A percentile compares a stretch with the other conserved stretches of the same genome.
phyloP scores from a whole-genome alignment of 441 rosid species.

The Pelargonium australe region DNA sequence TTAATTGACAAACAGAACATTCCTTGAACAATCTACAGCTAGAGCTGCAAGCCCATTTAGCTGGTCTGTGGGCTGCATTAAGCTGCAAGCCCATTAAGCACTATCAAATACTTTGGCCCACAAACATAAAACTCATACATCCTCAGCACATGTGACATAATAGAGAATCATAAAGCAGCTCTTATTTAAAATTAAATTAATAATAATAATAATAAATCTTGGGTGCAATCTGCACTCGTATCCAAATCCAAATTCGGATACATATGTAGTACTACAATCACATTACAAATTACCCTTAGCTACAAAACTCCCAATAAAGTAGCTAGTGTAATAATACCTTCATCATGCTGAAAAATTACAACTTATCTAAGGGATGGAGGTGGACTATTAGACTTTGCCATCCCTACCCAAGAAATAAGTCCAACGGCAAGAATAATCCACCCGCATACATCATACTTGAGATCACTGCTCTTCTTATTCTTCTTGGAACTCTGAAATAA shows the following conservation, averaged over 20 bases:
- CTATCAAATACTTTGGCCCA: too few relatives aligned
- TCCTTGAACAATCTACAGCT: too few relatives aligned
- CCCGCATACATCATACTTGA: conserved; percentile 72
- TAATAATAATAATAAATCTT: too few relatives aligned
- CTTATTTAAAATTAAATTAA: too few relatives aligned
- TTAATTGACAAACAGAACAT: too few relatives aligned
- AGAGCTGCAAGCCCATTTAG: too few relatives aligned
- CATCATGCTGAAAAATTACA: background rate
- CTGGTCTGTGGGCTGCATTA: too few relatives aligned
- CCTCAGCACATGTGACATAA: too few relatives aligned
- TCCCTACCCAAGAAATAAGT: conserved; percentile 72
- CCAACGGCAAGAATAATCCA: conserved; percentile 88
- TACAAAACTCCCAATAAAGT: background rate
- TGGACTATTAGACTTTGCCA: conserved; percentile 68
- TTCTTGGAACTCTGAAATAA: conserved; percentile 46
- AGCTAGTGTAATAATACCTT: background rate
- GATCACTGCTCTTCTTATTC: conserved; percentile 47
- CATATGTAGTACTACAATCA: background rate
- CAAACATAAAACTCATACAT: too few relatives aligned
- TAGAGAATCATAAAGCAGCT: too few relatives aligned
- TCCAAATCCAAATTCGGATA: background rate
- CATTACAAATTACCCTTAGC: background rate
- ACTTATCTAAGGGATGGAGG: conserved; percentile 29
- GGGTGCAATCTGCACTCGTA: background rate
- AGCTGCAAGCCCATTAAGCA: too few relatives aligned